Evolutionary conservation across 805 yeast species (phyloP), one percentile per base, ranked within the genome.

Genomic region (Nakazawaea siamensis): DNA sequence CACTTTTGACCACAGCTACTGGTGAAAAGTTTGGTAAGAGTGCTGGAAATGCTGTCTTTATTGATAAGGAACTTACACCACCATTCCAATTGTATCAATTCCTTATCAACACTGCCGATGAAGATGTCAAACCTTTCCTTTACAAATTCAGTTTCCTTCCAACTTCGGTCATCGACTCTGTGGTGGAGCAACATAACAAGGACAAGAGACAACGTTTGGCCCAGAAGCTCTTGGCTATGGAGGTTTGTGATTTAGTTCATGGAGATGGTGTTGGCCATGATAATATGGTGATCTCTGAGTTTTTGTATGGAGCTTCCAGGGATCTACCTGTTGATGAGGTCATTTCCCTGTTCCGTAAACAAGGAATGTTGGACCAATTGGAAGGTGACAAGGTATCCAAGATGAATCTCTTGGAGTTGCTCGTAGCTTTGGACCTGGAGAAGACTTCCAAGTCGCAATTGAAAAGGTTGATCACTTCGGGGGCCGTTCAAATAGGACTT

Each of bases 21-120:
- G 98, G 98, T 6, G 92, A 79, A 40, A 92, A 92, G 58, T 88
- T 92, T 57, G 98, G 98, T 20, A 92, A 92, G 51, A 82, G 95
- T 37, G 96, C 96, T 2, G 97, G 97, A 0, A 92, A 92, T 62
- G 97, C 98, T 0, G 74, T 92, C 2, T 92, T 92, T 58, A 76
- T 92, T 35, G 88, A 81, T 49, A 66, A 74, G 6, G 55, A 62
- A n/a, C 57, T 82, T 39, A 90, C 96, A 1, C 67, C 83, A 12
- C 77, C 95, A 0, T 92, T 73, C 55, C 81, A 83, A 31, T 57
- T 92, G 43, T 92, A 81, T 53, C 97, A 92, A 49, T 83, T 79
- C 51, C 82, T 92, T 56, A 73, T 81, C 48, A 82, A 83, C 44
- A 66, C 80, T 0, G 76, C 82, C 0, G 97, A 88, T 57, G 78